These are phyloP conservation scores for Penicillium sp. DNA, from an alignment of 2,329 filamentous ascomycete genomes.

Conservation along the genomic window DNA sequence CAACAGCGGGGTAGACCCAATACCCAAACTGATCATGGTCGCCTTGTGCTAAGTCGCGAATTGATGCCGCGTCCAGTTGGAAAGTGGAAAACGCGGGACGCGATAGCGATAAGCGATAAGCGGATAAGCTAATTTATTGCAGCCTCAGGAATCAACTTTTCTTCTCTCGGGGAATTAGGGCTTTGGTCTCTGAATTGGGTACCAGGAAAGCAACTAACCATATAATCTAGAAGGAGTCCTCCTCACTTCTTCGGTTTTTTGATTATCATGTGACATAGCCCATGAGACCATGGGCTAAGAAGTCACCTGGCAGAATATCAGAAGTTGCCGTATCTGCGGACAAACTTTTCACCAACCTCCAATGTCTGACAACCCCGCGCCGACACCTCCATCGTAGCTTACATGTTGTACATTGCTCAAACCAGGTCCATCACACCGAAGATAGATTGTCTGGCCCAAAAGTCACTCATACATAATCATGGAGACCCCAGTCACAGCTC, in stretches of 20 bases:
- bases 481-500: slow-evolving; percentile 10
- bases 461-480: not conserved
- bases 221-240: too few species aligned
- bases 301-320: not conserved
- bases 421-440: too few species aligned
- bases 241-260: too few species aligned
- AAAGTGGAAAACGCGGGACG: not conserved
- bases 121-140: not conserved
- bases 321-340: not conserved
- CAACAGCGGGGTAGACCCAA: not conserved
- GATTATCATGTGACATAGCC: too few species aligned
- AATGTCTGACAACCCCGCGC: not conserved
- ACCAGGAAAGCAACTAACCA: too few species aligned
- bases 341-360: not conserved
- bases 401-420: too few species aligned
- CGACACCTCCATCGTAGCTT: too few species aligned
- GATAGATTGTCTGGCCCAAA: too few species aligned
- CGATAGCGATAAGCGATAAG: not conserved
- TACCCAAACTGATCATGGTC: not conserved
- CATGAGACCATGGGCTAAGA: too few species aligned
- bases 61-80: not conserved
- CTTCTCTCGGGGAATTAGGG: too few species aligned
- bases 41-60: not conserved
- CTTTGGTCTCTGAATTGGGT: too few species aligned
- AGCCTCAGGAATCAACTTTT: not conserved